These are phyloP conservation scores for Barnettozyma botsteinii DNA, from an alignment of 805 yeast species.

Conservation along the genomic window DNA sequence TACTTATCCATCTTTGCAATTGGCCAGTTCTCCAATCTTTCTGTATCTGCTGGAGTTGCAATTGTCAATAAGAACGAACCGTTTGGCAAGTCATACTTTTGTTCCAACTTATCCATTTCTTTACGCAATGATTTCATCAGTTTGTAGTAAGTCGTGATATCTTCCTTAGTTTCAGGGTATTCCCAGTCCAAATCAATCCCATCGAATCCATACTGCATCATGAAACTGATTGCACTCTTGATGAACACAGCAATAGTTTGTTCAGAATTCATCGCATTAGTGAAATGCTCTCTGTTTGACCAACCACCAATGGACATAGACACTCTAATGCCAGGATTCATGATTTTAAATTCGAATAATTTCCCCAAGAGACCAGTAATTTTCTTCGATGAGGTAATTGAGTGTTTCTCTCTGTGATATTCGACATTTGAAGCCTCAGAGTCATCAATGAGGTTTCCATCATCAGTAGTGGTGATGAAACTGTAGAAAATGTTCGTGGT, in stretches of 20 bases:
- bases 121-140: not conserved
- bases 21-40: slow-evolving; percentile 37
- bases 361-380: slow-evolving; percentile 45
- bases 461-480: slow-evolving; percentile 53
- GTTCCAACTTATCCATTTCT: slow-evolving; percentile 1
- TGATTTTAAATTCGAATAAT: slow-evolving; percentile 40
- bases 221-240: slow-evolving; percentile 38
- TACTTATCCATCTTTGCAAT: slow-evolving; percentile 50
- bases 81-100: slow-evolving; percentile 15
- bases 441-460: no score
- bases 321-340: slow-evolving; percentile 41
- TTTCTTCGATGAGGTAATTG: no score
- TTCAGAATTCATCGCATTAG: slow-evolving; percentile 19
- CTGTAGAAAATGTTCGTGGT: slow-evolving; percentile 75
- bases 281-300: slow-evolving; percentile 45
- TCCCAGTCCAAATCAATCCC: slow-evolving; percentile 97
- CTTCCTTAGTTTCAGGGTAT: slow-evolving; percentile 50
- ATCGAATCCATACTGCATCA: slow-evolving; percentile 63
- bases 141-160: slow-evolving; percentile 37
- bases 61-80: slow-evolving; percentile 47
- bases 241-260: slow-evolving; percentile 46
- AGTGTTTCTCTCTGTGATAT: no score
- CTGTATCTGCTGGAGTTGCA: slow-evolving; percentile 69
- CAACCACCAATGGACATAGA: slow-evolving; percentile 85
- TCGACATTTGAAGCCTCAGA: no score